Conservation (phyloP, 2,329 filamentous ascomycete species). For the Phaeomoniella chlamydospora region DNA sequence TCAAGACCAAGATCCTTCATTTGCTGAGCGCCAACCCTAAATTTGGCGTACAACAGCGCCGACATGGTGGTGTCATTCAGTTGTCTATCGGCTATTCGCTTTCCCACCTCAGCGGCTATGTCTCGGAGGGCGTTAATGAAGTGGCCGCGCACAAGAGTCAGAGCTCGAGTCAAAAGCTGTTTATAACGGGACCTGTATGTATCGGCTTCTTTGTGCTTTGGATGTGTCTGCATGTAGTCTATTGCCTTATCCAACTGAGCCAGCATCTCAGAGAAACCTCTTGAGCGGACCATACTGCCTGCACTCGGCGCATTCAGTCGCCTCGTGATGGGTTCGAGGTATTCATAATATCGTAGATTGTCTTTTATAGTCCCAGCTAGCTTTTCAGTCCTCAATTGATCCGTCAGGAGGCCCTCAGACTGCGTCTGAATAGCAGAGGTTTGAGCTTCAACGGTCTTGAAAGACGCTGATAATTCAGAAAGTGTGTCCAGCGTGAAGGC, state of each 20-base stretch:
- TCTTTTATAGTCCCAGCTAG: constrained; percentile 75
- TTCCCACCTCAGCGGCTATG: constrained; percentile 46
- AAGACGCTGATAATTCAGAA: constrained; percentile 67
- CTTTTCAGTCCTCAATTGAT: constrained; percentile 64
- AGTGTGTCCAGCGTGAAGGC: constrained; percentile 62
- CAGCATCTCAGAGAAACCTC: constrained; percentile 78
- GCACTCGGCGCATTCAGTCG: constrained; percentile 86
- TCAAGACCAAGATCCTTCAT: constrained; percentile 52
- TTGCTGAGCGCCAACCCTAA: constrained; percentile 50
- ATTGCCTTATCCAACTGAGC: constrained; percentile 79
- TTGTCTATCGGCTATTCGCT: constrained; percentile 50
- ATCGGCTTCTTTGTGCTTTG: constrained; percentile 73
- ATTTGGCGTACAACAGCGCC: constrained; percentile 56
- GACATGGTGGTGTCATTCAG: constrained; percentile 60
- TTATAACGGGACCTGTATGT: constrained; percentile 80
- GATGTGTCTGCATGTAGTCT: constrained; percentile 78
- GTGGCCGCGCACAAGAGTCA: constrained; percentile 53
- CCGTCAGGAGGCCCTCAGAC: constrained; percentile 73
- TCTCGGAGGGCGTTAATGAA: constrained; percentile 50
- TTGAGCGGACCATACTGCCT: constrained; percentile 67
- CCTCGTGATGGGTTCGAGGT: constrained; percentile 79
- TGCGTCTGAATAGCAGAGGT: constrained; percentile 87
- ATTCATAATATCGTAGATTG: constrained; percentile 88
- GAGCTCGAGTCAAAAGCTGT: constrained; percentile 56
- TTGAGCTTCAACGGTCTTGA: constrained; percentile 74